A percentile compares a stretch with the other conserved stretches of the same genome.
Conservation (phyloP, 2,329 filamentous ascomycete species). For the Escovopsis sp. region DNA sequence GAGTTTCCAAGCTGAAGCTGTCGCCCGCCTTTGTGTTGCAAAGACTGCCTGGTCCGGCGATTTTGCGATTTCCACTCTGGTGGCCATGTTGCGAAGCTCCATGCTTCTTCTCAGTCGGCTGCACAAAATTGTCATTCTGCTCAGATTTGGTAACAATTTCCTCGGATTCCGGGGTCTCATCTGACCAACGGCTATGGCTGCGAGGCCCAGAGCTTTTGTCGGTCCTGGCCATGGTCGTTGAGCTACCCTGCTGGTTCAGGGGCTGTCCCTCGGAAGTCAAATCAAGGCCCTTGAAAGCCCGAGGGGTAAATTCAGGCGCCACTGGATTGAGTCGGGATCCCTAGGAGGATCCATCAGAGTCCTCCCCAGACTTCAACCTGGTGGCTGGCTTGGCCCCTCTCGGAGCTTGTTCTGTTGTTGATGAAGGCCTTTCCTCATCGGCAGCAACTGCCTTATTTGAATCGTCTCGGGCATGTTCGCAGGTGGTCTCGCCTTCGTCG, state of each 20-base stretch:
- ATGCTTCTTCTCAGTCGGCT: no score
- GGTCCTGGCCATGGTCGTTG: neutral
- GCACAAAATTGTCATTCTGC: no score
- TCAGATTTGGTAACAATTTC: no score
- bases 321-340: constrained; percentile 39
- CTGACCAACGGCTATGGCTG: constrained; percentile 13
- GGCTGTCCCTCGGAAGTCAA: neutral
- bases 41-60: no score
- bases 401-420: constrained; percentile 22
- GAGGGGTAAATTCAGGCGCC: constrained; percentile 40
- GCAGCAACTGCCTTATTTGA: constrained; percentile 8
- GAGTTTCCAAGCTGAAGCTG: no score
- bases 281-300: constrained; percentile 5
- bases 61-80: no score
- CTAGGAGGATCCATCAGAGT: constrained; percentile 19
- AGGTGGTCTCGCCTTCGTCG: constrained; percentile 1
- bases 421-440: constrained; percentile 13
- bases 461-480: constrained; percentile 11
- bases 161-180: constrained; percentile 13
- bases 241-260: neutral
- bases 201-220: constrained; percentile 1
- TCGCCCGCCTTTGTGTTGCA: no score
- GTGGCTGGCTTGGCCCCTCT: constrained; percentile 37
- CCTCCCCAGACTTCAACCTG: constrained; percentile 9
- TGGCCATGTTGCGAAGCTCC: no score